Evolutionary conservation across 768 basidiomycete genomes (phyloP), one percentile per base, ranked within the genome.

Genomic region (Lentinula raphanica): DNA sequence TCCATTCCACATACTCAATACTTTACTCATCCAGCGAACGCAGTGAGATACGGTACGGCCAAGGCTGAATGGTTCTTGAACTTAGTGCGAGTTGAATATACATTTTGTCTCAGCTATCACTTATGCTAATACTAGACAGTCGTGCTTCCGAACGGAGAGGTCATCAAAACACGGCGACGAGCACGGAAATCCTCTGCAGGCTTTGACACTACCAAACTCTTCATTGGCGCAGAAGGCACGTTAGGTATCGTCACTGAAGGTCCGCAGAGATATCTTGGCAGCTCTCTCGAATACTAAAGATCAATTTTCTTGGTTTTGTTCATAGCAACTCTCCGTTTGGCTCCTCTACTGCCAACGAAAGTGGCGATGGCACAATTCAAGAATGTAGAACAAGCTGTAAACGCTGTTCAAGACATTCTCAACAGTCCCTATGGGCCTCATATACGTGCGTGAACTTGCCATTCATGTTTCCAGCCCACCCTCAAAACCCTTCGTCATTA

Each of bases 311-410:
- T 56, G 49, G 48, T 27, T 15, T 42, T 21, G 11, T 42, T 28
- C 35, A 57, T 62, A 92, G 93, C 85, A 3, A 97, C 94, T 0
- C 72, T 97, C 23, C 81, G 92, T 28, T 80, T 97, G 3, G 83
- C 92, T 1, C 94, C 94, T 7, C 65, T 86, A 1, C 64, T 95
- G 3, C 93, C 93, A 0, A 91, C 90, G 3, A 86, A 84, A 61
- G 93, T 95, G 35, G 93, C 92, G 0, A 87, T 97, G 72, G 91
- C 87, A 9, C 89, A 91, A 59, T 98, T 98, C 74, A 85, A 86
- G 0, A 76, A 85, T 58, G 91, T 95, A 8, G 79, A 85, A 55
- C 74, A 79, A 42, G 95, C 95, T 0, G 88, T 91, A 2, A 78
- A 75, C 44, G 92, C 92, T 1, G 94, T 94, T 5, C 83, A 88